Base-by-base conservation (phyloP, 345 rosid genomes). In the Citrus cavaleriei region DNA sequence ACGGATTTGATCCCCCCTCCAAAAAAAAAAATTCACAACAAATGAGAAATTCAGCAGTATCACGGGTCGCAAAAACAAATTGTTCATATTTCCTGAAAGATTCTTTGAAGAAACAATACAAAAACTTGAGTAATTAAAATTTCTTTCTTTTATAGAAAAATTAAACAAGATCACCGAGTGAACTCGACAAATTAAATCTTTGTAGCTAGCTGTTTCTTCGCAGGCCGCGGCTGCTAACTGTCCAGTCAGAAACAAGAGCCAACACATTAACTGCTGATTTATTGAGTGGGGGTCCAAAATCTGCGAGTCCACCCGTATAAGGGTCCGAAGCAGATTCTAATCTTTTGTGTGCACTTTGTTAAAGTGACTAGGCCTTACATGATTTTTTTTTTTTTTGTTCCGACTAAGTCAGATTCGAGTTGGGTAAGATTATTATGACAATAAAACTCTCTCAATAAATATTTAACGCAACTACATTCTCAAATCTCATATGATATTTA, bases 401-500 rank as follows among this genome's bases (percentile, higher is more conserved):
- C 0, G 0, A 34, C 1, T 34, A 5, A 34, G 5, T 5, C 0
- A 35, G 7, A 35, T 35, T 35, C 1, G 7, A 35, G 0, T 5
- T 5, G 1, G 35, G 0, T 34, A 34, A 5, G 1, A 34, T 0
- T 34, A 34, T 3, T 34, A 34, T 4, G 6, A 34, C 0, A 0
- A 5, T 34, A 34, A 34, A 34, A 34, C 0, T 34, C 0, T 34
- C 0, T 34, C 1, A 34, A 34, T 34, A 5, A 34, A 34, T 34
- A 34, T 34, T 34, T 34, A 34, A 34, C 1, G 6, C 6, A 34
- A 0, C 0, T 5, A 0, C 1, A 34, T 0, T 34, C 0, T 4
- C 7, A 35, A 5, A 0, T 0, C 1, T 35, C 37, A 6, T 1
- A 6, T 35, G 0, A 35, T 35, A 1, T 35, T 35, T 3, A 40